Evolutionary conservation across 495 filamentous ascomycete genomes (phyloP).

Genomic region (Penicillium coprophilum): DNA sequence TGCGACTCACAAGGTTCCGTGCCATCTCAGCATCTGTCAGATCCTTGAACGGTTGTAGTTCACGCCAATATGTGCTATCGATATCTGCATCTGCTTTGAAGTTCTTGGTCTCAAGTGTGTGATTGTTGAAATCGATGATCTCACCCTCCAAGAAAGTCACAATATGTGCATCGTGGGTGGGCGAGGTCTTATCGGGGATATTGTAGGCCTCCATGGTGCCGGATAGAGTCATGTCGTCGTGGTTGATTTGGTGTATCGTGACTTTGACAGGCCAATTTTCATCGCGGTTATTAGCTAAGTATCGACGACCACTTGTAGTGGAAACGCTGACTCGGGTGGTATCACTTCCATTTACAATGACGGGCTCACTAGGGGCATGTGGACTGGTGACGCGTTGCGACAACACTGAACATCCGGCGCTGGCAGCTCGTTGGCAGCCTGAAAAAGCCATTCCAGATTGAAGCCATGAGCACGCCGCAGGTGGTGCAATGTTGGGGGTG

Average conservation of each 20-base stretch:
- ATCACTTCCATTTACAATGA: conserved; percentile 44
- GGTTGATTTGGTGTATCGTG: conserved; percentile 67
- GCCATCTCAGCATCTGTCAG: conserved; percentile 58
- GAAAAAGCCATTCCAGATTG: conserved; percentile 62
- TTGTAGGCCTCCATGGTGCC: conserved; percentile 81
- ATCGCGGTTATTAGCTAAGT: conserved; percentile 44
- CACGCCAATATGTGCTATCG: conserved; percentile 71
- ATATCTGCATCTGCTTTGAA: conserved; percentile 59
- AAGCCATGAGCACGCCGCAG: conserved; percentile 64
- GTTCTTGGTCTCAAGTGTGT: conserved; percentile 66
- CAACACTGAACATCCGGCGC: conserved; percentile 29
- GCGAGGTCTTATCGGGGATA: conserved; percentile 59
- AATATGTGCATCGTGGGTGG: conserved; percentile 60
- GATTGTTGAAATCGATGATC: conserved; percentile 70
- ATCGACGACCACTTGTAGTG: conserved; percentile 37
- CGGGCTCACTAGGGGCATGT: conserved; percentile 30
- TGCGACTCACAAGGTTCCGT: conserved; percentile 56
- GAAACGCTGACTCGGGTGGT: conserved; percentile 34
- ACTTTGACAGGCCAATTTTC: conserved; percentile 74
- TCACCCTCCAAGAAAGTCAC: conserved; percentile 75
- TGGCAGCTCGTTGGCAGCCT: conserved; percentile 57
- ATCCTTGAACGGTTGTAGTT: conserved; percentile 64
- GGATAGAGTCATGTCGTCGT: conserved; percentile 60
- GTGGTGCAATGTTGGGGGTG: conserved; percentile 51
- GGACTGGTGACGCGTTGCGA: conserved; percentile 32